Conservation (phyloP, 306 rosid species). For the Prunus armeniaca region DNA sequence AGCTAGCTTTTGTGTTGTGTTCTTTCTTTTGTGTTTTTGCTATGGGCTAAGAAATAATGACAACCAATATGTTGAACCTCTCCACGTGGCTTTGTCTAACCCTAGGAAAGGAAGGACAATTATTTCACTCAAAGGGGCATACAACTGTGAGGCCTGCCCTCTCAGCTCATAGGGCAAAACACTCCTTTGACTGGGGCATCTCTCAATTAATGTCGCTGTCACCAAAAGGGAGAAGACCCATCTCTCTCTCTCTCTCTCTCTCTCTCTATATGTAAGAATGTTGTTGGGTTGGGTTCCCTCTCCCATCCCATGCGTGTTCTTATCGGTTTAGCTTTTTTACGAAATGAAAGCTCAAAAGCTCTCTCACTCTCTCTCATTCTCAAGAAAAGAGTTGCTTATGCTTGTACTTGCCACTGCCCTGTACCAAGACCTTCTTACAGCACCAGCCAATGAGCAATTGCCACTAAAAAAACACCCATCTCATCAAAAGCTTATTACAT, state of each 20-base stretch:
- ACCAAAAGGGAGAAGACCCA: constrained; percentile 45
- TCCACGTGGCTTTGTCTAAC: constrained; percentile 47
- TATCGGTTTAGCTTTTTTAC: constrained; percentile 44
- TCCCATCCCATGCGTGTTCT: constrained; percentile 65
- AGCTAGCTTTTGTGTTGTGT: not conserved
- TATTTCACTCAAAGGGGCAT: constrained; percentile 38
- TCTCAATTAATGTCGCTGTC: constrained; percentile 55
- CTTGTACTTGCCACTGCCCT: constrained; percentile 56
- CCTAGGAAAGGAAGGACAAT: constrained; percentile 52
- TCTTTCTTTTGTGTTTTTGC: constrained; percentile 1
- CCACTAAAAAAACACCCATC: constrained; percentile 28
- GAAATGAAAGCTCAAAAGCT: constrained; percentile 16
- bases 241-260: constrained; percentile 26
- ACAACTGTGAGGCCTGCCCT: constrained; percentile 38
- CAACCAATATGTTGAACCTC: constrained; percentile 9
- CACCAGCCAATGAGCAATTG: constrained; percentile 58
- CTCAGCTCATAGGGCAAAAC: constrained; percentile 37
- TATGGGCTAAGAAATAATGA: not conserved
- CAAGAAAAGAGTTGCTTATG: constrained; percentile 30
- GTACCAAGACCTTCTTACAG: constrained; percentile 22
- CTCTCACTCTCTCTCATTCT: constrained; percentile 7
- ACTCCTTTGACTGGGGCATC: constrained; percentile 67
- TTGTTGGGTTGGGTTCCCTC: constrained; percentile 33
- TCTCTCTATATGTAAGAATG: constrained; percentile 46
- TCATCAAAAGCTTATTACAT: constrained; percentile 14